Base-by-base conservation (phyloP, 495 filamentous ascomycete species). In the Lasiosphaeriaceae sp. region DNA sequence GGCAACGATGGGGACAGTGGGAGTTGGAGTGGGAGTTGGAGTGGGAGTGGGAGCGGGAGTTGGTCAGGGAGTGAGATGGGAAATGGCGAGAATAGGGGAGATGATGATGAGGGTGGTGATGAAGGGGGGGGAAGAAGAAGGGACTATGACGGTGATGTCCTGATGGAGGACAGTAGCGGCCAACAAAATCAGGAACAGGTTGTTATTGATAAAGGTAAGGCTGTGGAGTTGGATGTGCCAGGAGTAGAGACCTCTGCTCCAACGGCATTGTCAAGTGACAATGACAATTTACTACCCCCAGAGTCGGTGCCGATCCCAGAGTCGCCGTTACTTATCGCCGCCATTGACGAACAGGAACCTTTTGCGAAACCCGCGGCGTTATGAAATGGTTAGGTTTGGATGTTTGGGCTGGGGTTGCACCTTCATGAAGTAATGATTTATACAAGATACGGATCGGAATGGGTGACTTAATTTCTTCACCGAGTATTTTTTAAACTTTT, bases 1-100 rank as follows among this genome's bases (percentile, higher is more conserved):
- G 62, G 37, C 72, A n/a, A n/a, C 81, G 67, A 57, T 68, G 67
- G 56, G 69, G 69, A 47, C 55, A 66, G 63, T 53, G 63, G 57
- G 54, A 61, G 68, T 45, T 66, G 57, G 50, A 61, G 57, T 52
- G 62, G 62, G 5, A 73, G 65, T 50, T 59, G 65, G 52, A 58
- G 57, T 50, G 66, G 63, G 51, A 72, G 63, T 60, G 62, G 62
- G 60, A 61, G 58, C 9, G 26, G 26, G 26, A 43, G 67, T 61
- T 50, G 65, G 58, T 1, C 59, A 19, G 45, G 52, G 47, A 39
- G 56, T 21, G 54, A 48, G 23, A 14, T 14, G 19, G 44, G 46
- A 3, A 8, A 21, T 34, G 50, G 50, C 22, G 55, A 37, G 44
- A 60, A 54, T 14, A 51, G 29, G 3, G 57, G 17, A 23, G 41